Conservation (phyloP, 768 basidiomycete species). For the Auriscalpium microsporum region DNA sequence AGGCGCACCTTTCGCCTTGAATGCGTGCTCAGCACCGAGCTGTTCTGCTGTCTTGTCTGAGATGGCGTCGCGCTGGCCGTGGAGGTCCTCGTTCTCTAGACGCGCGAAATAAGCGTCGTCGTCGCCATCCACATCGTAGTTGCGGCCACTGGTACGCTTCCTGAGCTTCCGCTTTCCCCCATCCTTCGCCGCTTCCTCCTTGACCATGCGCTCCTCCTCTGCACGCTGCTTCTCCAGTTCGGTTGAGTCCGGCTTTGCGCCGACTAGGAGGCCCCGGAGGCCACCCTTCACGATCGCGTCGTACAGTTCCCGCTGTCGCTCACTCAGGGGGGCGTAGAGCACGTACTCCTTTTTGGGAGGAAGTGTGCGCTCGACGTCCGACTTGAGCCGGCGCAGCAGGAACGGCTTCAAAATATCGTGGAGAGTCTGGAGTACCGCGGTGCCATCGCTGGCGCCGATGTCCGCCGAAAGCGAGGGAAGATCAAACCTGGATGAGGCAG, state of each 20-base stretch:
- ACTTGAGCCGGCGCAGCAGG: slow-evolving; percentile 84
- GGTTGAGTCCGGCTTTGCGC: slow-evolving; percentile 21
- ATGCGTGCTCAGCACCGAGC: slow-evolving; percentile 48
- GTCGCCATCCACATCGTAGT: slow-evolving; percentile 45
- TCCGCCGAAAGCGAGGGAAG: slow-evolving; percentile 53
- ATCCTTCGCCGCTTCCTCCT: slow-evolving; percentile 14
- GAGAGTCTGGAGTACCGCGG: slow-evolving; percentile 65
- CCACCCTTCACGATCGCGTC: slow-evolving; percentile 67
- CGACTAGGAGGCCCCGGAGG: slow-evolving; percentile 49
- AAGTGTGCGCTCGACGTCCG: slow-evolving; percentile 70
- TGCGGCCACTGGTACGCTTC: slow-evolving; percentile 29
- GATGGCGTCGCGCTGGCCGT: slow-evolving; percentile 26
- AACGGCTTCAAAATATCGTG: slow-evolving; percentile 94
- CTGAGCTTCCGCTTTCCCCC: slow-evolving; percentile 23
- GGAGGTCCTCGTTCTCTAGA: slow-evolving; percentile 42
- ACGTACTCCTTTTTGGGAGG: slow-evolving; percentile 95
- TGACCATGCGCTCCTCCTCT: slow-evolving; percentile 23
- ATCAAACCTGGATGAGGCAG: slow-evolving; percentile 47
- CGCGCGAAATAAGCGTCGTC: slow-evolving; percentile 62
- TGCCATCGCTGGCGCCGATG: slow-evolving; percentile 49
- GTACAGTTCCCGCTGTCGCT: slow-evolving; percentile 78
- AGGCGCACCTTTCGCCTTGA: slow-evolving; percentile 29
- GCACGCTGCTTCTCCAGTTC: slow-evolving; percentile 17
- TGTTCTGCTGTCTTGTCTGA: slow-evolving; percentile 41
- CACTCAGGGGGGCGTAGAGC: slow-evolving; percentile 81